Evolutionary conservation across 495 filamentous ascomycete genomes (phyloP).

Genomic region (Parathielavia hyrcaniae): DNA sequence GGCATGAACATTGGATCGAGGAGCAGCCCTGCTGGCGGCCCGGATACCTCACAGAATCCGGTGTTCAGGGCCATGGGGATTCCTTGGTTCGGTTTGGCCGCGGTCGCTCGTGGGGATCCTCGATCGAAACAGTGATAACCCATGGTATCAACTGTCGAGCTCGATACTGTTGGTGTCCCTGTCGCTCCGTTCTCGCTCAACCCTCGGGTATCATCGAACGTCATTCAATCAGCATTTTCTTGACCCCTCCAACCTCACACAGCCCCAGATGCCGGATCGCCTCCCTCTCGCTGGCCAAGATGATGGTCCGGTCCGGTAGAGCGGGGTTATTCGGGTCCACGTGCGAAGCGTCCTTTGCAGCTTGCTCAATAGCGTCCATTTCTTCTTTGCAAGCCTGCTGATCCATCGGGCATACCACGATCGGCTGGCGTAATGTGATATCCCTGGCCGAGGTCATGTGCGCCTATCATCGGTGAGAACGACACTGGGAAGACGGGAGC

Average conservation of each 20-base stretch:
- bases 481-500: not conserved
- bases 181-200: not conserved
- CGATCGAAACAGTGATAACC: no score
- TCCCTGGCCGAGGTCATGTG: slow-evolving; percentile 86
- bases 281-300: slow-evolving; percentile 67
- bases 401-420: slow-evolving; percentile 93
- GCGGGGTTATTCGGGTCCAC: slow-evolving; percentile 84
- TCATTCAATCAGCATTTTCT: slow-evolving; percentile 91
- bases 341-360: slow-evolving; percentile 82
- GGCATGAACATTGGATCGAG: no score
- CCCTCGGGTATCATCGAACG: not conserved
- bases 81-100: no score
- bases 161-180: not conserved
- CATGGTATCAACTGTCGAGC: not conserved
- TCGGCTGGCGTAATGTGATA: slow-evolving; percentile 83
- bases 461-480: slow-evolving; percentile 54
- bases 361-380: slow-evolving; percentile 94
- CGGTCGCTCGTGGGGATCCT: no score
- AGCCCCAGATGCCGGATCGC: slow-evolving; percentile 73
- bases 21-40: no score
- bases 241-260: slow-evolving; percentile 75
- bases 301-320: slow-evolving; percentile 74
- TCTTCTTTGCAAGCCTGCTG: slow-evolving; percentile 95
- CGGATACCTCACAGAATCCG: no score
- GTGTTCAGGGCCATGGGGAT: no score